Base-by-base conservation (phyloP, 2,329 filamentous ascomycete species). In the Claviceps arundinis region DNA sequence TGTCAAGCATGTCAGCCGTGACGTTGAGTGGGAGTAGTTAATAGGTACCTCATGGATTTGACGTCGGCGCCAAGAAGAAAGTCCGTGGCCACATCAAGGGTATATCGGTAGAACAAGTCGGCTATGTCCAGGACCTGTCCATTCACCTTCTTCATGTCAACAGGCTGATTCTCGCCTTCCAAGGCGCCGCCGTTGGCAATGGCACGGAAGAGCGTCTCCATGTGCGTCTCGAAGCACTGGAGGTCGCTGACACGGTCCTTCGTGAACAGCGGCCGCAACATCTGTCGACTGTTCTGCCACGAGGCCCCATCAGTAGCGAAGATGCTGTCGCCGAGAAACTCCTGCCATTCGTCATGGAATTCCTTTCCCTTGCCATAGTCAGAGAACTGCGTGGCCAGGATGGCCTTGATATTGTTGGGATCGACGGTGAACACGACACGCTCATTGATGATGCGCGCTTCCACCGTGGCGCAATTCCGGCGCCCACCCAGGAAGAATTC, bases 251-350 rank as follows among this genome's bases (percentile, higher is more conserved):
- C 80, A 19, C 89, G 85, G 61, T 94, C 86, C 60, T 85, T 85
- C 61, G 89, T 82, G 67, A 95, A 95, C 62, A 94, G 88, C 0
- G 90, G 89, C 2, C 89, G 77, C 56, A 96, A 82, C 54, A 95
- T 73, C 57, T 87, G 82, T n/a, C 90, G 78, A 50, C 84, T 89
- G 52, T 77, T 76, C 58, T 91, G 87, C 90, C 90, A 95, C 50
- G 76, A 69, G 26, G 81, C 73, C 13, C 85, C 84, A 63, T 96
- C 90, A 0, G 88, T 94, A 0, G 90, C 95, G 61, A 93, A 76
- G 57, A 82, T 80, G 45, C 75, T 75, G 54, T 78, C 69, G 2
- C 78, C 77, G 7, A 81, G 65, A 47, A 80, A 68, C 0, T 72
- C 73, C 1, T 64, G 59, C 62, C 75, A 72, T 3, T 66, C 60